Percentiles rank a stretch among this genome's conserved stretches.
phyloP scores from a whole-genome alignment of 1,284 basidiomycete genomes.

The Pseudozyma sp. region DNA sequence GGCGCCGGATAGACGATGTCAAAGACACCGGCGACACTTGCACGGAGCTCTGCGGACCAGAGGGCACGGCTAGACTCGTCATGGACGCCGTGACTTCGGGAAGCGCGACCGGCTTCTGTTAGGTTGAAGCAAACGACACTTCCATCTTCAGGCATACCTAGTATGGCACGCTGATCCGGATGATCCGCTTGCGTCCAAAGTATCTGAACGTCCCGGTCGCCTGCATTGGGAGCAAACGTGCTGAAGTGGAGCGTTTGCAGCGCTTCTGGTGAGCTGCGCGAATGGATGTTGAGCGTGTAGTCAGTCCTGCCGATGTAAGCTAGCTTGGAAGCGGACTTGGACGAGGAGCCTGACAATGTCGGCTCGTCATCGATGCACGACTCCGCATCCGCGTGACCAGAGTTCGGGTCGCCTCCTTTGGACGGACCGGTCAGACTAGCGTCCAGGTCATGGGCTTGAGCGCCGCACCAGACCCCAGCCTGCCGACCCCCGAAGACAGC shows the following conservation, averaged over 20 bases:
- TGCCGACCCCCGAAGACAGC: constrained; percentile 75
- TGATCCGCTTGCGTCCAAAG: constrained; percentile 56
- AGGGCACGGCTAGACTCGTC: constrained; percentile 27
- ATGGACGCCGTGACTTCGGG: background rate
- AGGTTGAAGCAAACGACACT: constrained; percentile 63
- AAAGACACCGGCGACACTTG: constrained; percentile 56
- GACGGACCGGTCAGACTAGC: background rate
- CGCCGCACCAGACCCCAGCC: constrained; percentile 44
- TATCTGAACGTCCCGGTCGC: constrained; percentile 60
- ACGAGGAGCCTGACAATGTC: constrained; percentile 33
- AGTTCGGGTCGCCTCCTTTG: background rate
- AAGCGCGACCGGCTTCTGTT: constrained; percentile 20
- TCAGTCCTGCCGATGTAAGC: constrained; percentile 64
- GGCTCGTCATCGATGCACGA: constrained; percentile 51
- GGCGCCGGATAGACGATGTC: constrained; percentile 58
- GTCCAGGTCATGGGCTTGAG: constrained; percentile 35
- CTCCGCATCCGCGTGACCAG: constrained; percentile 16
- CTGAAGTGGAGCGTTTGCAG: constrained; percentile 64
- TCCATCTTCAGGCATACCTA: constrained; percentile 63
- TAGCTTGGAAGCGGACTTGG: constrained; percentile 39
- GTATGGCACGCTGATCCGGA: constrained; percentile 53
- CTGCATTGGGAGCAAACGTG: constrained; percentile 64
- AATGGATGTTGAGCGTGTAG: constrained; percentile 67
- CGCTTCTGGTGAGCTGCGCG: constrained; percentile 54
- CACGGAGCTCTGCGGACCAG: constrained; percentile 52